Conservation (phyloP, 1,284 basidiomycete genomes). For the Cutaneotrichosporon cavernicola region DNA sequence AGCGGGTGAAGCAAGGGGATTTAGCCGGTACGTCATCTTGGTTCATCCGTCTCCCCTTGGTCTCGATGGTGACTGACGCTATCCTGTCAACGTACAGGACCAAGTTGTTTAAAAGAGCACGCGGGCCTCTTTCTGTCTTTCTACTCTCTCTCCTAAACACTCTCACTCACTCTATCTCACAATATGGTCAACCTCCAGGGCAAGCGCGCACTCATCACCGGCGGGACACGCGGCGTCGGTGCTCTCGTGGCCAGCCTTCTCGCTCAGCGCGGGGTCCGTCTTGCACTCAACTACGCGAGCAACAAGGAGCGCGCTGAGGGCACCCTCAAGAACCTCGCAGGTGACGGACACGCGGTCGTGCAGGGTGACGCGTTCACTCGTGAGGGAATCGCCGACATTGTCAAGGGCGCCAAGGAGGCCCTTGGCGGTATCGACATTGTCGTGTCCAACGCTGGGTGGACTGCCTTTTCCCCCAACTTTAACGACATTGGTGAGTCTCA, state of each 20-base stretch:
- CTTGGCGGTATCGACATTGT: constrained; percentile 30
- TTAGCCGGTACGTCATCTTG: neutral
- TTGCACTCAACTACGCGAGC: constrained; percentile 30
- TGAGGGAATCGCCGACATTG: constrained; percentile 25
- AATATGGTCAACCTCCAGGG: constrained; percentile 25
- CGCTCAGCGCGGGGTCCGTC: constrained; percentile 23
- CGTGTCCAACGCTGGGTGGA: constrained; percentile 33
- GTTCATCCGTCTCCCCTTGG: neutral
- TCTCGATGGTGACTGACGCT: too few species aligned
- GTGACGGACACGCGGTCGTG: constrained; percentile 26
- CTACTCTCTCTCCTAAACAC: neutral
- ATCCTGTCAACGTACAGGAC: neutral
- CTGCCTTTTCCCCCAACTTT: constrained; percentile 20
- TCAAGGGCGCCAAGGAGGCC: constrained; percentile 19
- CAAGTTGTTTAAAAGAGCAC: neutral
- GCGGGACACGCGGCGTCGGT: constrained; percentile 31
- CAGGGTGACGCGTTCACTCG: constrained; percentile 29
- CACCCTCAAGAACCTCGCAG: constrained; percentile 19
- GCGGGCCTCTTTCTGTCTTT: neutral
- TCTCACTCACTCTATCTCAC: neutral
- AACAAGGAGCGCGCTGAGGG: constrained; percentile 26
- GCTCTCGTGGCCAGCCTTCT: constrained; percentile 25
- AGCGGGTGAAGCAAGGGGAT: too few species aligned
- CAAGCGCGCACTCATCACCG: constrained; percentile 33
- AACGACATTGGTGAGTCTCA: constrained; percentile 27